phyloP scores from a whole-genome alignment of 345 rosid species.

The Kandelia obovata region DNA sequence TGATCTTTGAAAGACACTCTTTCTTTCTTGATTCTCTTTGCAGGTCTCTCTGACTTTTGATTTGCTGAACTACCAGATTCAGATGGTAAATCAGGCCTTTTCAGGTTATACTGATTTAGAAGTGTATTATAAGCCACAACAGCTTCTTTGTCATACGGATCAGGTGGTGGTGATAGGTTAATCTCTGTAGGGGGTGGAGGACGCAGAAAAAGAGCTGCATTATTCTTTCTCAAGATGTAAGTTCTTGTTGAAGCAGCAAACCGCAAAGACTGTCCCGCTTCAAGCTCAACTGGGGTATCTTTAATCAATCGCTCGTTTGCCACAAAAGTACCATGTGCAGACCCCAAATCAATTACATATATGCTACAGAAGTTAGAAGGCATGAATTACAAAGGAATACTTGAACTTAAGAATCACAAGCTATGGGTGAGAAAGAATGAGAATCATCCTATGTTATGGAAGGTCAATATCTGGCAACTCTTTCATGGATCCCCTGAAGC shows the following conservation, averaged over 20 bases:
- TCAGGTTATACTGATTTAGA: constrained; percentile 68
- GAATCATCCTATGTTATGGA: not conserved
- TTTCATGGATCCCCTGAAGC: not conserved
- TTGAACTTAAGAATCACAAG: constrained; percentile 1
- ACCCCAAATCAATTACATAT: constrained; percentile 73
- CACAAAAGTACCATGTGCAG: constrained; percentile 83
- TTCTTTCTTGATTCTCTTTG: constrained; percentile 54
- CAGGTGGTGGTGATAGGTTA: constrained; percentile 67
- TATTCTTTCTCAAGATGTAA: constrained; percentile 74
- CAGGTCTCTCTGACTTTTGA: constrained; percentile 36
- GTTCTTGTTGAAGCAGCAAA: constrained; percentile 91
- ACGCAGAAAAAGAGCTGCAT: constrained; percentile 72
- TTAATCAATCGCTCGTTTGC: constrained; percentile 83
- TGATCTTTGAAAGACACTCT: constrained; percentile 79
- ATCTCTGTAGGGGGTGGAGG: constrained; percentile 60
- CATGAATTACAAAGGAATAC: not conserved
- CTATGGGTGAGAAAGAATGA: not conserved
- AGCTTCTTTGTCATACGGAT: constrained; percentile 82
- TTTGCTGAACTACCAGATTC: constrained; percentile 21
- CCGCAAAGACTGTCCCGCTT: constrained; percentile 75
- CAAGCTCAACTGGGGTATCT: constrained; percentile 65
- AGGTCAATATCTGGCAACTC: not conserved
- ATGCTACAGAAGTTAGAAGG: constrained; percentile 41
- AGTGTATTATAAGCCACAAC: constrained; percentile 79
- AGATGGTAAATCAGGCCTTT: constrained; percentile 29